These are phyloP conservation scores for Coleophoma crateriformis DNA, from an alignment of 2,329 filamentous ascomycete genomes.

Conservation along the genomic window DNA sequence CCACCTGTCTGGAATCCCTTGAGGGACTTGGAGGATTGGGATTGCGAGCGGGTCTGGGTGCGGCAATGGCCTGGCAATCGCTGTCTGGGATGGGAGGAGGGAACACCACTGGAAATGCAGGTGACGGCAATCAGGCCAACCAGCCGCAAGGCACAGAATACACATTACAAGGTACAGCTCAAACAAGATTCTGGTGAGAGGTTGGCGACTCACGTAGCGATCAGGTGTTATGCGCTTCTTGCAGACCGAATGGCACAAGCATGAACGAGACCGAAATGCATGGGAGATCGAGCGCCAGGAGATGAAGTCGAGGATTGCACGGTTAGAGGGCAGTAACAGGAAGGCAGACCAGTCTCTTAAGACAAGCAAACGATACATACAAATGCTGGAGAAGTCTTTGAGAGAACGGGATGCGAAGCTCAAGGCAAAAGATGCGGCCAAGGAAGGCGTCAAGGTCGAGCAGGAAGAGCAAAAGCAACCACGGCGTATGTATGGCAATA, in stretches of 20 bases:
- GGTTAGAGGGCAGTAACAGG: slow-evolving; percentile 82
- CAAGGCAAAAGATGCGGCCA: slow-evolving; percentile 41
- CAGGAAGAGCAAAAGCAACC: slow-evolving; percentile 32
- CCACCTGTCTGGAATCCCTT: background rate
- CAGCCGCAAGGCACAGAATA: slow-evolving; percentile 63
- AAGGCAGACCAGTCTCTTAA: slow-evolving; percentile 86
- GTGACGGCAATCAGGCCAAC: slow-evolving; percentile 21
- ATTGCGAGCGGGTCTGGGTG: slow-evolving; percentile 10
- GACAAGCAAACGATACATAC: slow-evolving; percentile 83
- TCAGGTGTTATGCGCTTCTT: slow-evolving; percentile 97
- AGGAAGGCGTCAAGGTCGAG: slow-evolving; percentile 12
- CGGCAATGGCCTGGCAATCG: slow-evolving; percentile 65
- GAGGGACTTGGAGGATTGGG: background rate
- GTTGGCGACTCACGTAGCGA: too few species aligned
- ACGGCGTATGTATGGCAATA: too few species aligned
- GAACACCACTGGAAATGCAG: slow-evolving; percentile 21
- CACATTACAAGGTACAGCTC: slow-evolving; percentile 58
- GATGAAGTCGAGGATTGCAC: slow-evolving; percentile 96
- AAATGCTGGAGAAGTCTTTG: slow-evolving; percentile 82
- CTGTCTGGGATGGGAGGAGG: slow-evolving; percentile 45
- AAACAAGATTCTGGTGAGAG: too few species aligned
- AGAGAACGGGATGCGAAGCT: slow-evolving; percentile 76
- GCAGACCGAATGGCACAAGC: slow-evolving; percentile 97
- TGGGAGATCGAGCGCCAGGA: slow-evolving; percentile 99
- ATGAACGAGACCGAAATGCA: slow-evolving; percentile 93